Evolutionary conservation across 306 rosid species (phyloP).

Genomic region (Fagus sylvatica): DNA sequence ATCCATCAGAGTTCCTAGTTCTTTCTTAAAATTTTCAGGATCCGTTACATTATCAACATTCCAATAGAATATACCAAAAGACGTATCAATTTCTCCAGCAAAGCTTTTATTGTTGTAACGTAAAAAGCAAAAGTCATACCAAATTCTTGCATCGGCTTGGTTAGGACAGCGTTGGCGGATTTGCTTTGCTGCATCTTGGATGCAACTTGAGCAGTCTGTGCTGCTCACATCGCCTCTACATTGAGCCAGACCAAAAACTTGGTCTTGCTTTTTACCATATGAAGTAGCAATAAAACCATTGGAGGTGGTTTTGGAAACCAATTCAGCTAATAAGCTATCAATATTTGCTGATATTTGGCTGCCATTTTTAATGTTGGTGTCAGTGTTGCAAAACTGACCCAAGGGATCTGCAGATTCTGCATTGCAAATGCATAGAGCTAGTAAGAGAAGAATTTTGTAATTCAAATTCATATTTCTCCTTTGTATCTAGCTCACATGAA

Average conservation of each 20-base stretch:
- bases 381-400: constrained; percentile 51
- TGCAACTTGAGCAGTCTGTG: constrained; percentile 55
- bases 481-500: neutral
- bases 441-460: constrained; percentile 31
- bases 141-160: constrained; percentile 56
- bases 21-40: constrained; percentile 47
- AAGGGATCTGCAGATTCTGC: constrained; percentile 48
- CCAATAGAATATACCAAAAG: constrained; percentile 47
- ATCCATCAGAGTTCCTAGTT: constrained; percentile 44
- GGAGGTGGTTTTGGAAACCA: constrained; percentile 45
- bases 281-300: constrained; percentile 40
- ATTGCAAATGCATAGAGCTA: constrained; percentile 35
- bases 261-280: constrained; percentile 40
- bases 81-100: constrained; percentile 53
- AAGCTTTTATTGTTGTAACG: constrained; percentile 44
- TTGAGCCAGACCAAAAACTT: constrained; percentile 60
- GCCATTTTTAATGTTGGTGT: constrained; percentile 30
- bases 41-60: constrained; percentile 55
- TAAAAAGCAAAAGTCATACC: constrained; percentile 69
- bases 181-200: constrained; percentile 55
- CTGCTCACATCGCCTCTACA: constrained; percentile 62
- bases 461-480: constrained; percentile 26
- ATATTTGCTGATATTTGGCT: constrained; percentile 49
- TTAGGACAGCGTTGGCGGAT: constrained; percentile 47
- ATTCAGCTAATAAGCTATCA: constrained; percentile 40